Evolutionary conservation across 2,329 filamentous ascomycete species (phyloP), one percentile per base, ranked within the genome.

Genomic region (Xylariaceae sp.): DNA sequence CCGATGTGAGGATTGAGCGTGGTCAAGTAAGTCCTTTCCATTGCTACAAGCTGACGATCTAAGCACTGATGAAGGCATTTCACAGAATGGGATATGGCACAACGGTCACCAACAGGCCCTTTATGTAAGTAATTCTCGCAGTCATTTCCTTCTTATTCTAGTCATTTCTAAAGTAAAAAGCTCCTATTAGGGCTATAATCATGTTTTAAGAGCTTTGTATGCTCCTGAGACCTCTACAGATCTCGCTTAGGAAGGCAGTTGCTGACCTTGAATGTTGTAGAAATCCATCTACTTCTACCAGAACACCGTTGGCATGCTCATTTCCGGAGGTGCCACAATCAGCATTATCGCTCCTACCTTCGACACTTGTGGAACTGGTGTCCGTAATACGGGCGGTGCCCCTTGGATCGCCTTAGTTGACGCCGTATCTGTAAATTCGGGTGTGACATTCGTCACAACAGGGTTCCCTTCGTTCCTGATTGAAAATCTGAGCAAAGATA

Each of bases 231-330:
- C n/a, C n/a, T n/a, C n/a, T n/a, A n/a, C n/a, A n/a, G n/a, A n/a
- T n/a, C n/a, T n/a, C n/a, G n/a, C n/a, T n/a, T n/a, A n/a, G n/a
- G n/a, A n/a, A n/a, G n/a, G n/a, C n/a, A n/a, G n/a, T 36, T 36
- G 8, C n/a, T 36, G n/a, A 36, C 7, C n/a, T 11, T 9, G 8
- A 9, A 9, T 36, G 16, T 36, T 12, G 7, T 11, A 16, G 26
- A 79, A 79, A 67, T 71, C 69, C 58, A 76, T 79, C 23, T 73
- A 76, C 62, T 78, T 79, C 53, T 77, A 66, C 61, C 69, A 76
- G 29, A 78, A 78, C 60, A 75, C 72, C 0, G 65, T 78, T 4
- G 77, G 73, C 28, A 72, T 76, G 67, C 65, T 73, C 11, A 74
- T 76, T 36, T 65, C 65, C 7, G 69, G 68, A 4, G 77, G 75